These are phyloP conservation scores for Gautieria morchelliformis DNA, from an alignment of 768 basidiomycete species.

Conservation along the genomic window DNA sequence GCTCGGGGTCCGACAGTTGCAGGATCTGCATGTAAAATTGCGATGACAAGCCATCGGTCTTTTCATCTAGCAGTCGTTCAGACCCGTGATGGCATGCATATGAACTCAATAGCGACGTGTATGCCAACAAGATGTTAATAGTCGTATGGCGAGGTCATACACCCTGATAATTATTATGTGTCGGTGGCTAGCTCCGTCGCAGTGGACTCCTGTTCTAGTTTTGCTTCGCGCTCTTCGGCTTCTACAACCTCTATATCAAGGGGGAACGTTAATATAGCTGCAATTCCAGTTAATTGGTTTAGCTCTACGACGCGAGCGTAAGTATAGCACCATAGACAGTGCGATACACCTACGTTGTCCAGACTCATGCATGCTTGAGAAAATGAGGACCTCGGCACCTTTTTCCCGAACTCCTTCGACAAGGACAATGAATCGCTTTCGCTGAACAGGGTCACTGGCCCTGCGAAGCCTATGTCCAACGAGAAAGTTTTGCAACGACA, in stretches of 20 bases:
- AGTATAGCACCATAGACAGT: background rate
- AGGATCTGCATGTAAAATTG: background rate
- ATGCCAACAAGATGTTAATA: background rate
- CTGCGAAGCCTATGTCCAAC: conserved; percentile 27
- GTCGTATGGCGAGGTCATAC: background rate
- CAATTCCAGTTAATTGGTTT: conserved; percentile 92
- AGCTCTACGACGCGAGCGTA: conserved; percentile 48
- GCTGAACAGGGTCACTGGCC: conserved; percentile 63
- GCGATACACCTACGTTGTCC: conserved; percentile 77
- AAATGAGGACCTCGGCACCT: conserved; percentile 90
- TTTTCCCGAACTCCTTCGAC: conserved; percentile 84
- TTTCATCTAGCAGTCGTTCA: background rate
- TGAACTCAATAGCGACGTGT: background rate
- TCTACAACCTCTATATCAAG: conserved; percentile 93
- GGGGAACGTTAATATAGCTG: conserved; percentile 93
- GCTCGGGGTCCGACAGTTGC: background rate
- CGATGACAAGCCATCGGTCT: background rate
- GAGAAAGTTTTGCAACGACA: background rate
- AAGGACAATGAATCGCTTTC: conserved; percentile 78
- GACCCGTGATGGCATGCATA: background rate
- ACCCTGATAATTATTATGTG: background rate
- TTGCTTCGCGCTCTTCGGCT: conserved; percentile 76
- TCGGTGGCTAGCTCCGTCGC: conserved; percentile 3
- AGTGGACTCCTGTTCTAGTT: conserved; percentile 20
- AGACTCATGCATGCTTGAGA: conserved; percentile 99